Percentiles rank a stretch among this genome's conserved stretches.
Evolutionary conservation across 768 basidiomycete genomes (phyloP).

Genomic region (Candolleomyces efflorescens): DNA sequence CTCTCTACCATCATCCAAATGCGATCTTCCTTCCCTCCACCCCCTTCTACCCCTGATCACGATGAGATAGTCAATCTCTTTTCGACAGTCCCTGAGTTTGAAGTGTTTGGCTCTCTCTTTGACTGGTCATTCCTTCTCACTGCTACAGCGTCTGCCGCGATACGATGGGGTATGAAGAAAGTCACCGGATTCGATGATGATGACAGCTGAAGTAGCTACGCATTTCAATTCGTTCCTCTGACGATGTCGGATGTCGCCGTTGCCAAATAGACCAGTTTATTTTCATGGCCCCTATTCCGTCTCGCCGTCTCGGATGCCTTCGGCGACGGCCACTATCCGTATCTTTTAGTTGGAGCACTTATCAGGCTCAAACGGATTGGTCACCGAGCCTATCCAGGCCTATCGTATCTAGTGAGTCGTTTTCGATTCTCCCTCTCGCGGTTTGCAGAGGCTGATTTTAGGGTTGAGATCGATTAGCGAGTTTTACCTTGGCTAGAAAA

Average conservation of each 20-base stretch:
- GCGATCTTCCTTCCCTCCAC: slow-evolving; percentile 74
- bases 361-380: no score
- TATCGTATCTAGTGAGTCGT: no score
- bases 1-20: slow-evolving; percentile 81
- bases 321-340: neutral
- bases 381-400: no score
- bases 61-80: slow-evolving; percentile 47
- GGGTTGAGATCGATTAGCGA: no score
- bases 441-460: no score
- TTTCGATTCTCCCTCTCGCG: no score
- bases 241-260: neutral
- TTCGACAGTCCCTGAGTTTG: slow-evolving; percentile 66
- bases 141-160: slow-evolving; percentile 41
- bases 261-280: neutral
- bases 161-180: slow-evolving; percentile 54
- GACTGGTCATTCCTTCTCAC: slow-evolving; percentile 67
- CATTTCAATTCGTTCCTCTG: neutral
- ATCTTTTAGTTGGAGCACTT: no score
- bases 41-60: slow-evolving; percentile 16
- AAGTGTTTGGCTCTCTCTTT: slow-evolving; percentile 70
- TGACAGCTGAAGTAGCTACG: slow-evolving; percentile 3
- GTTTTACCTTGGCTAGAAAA: no score
- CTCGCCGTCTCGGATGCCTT: neutral
- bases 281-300: neutral
- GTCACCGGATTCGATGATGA: slow-evolving; percentile 30